phyloP scores from a whole-genome alignment of 345 rosid species.

The Pistacia integerrima region DNA sequence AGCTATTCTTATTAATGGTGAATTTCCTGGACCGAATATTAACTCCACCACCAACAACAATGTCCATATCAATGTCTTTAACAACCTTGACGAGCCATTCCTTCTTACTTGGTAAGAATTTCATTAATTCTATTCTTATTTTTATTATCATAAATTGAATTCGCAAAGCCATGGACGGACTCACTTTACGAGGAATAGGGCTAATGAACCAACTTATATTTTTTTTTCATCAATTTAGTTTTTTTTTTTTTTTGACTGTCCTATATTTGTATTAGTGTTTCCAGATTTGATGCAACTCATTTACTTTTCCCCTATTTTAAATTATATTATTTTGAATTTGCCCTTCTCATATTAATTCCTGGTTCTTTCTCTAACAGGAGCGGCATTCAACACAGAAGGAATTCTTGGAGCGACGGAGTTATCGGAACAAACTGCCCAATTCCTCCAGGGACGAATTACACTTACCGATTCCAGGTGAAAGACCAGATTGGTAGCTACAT shows the following conservation, averaged over 20 bases:
- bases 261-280: background rate
- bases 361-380: slow-evolving; percentile 36
- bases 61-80: slow-evolving; percentile 67
- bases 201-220: too few species aligned
- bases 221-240: too few species aligned
- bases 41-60: slow-evolving; percentile 80
- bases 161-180: too few species aligned
- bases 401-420: slow-evolving; percentile 79
- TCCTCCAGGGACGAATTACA: slow-evolving; percentile 63
- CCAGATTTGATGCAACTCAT: background rate
- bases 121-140: too few species aligned
- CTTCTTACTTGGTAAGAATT: slow-evolving; percentile 51
- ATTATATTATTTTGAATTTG: too few species aligned
- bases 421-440: slow-evolving; percentile 79
- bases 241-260: background rate
- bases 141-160: too few species aligned
- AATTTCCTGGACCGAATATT: slow-evolving; percentile 80
- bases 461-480: slow-evolving; percentile 84
- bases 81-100: slow-evolving; percentile 71
- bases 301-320: too few species aligned
- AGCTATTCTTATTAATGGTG: slow-evolving; percentile 69
- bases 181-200: too few species aligned
- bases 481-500: slow-evolving; percentile 85
- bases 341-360: too few species aligned
- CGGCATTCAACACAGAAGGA: slow-evolving; percentile 86